These are phyloP conservation scores for Trametes cubensis DNA, from an alignment of 768 basidiomycete genomes.

Conservation along the genomic window DNA sequence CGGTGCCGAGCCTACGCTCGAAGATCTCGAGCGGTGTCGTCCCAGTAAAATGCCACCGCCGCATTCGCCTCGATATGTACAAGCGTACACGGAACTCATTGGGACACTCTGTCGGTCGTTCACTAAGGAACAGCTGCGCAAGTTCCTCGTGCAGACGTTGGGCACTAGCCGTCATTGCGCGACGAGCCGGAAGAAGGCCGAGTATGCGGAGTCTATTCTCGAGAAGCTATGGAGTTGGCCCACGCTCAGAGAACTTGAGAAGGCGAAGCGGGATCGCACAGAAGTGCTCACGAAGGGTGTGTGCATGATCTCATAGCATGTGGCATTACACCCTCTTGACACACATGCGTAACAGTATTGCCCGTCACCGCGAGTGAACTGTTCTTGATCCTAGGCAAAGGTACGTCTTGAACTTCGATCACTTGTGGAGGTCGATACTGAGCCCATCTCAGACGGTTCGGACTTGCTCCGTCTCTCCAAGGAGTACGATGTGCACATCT, in stretches of 20 bases:
- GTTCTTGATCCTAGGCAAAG: conserved; percentile 74
- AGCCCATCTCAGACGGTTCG: conserved; percentile 54
- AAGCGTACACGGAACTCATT: conserved; percentile 55
- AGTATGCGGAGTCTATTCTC: conserved; percentile 47
- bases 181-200: conserved; percentile 28
- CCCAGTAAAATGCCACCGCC: conserved; percentile 45
- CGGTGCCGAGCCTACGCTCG: conserved; percentile 52
- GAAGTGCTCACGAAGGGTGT: conserved; percentile 51
- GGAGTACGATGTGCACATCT: conserved; percentile 62
- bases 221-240: conserved; percentile 74
- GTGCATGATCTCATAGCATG: conserved; percentile 19
- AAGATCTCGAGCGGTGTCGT: conserved; percentile 62
- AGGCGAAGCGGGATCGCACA: conserved; percentile 51
- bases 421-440: background rate
- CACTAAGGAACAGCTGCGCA: conserved; percentile 59
- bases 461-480: conserved; percentile 62
- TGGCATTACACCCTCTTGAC: background rate
- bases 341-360: conserved; percentile 45
- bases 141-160: conserved; percentile 53
- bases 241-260: conserved; percentile 54
- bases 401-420: conserved; percentile 38
- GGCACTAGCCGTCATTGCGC: conserved; percentile 32
- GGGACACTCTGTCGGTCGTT: conserved; percentile 63
- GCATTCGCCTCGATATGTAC: conserved; percentile 50
- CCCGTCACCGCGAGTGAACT: conserved; percentile 59